phyloP scores from a whole-genome alignment of 257 asterid genomes.

The Penstemon eatonii region DNA sequence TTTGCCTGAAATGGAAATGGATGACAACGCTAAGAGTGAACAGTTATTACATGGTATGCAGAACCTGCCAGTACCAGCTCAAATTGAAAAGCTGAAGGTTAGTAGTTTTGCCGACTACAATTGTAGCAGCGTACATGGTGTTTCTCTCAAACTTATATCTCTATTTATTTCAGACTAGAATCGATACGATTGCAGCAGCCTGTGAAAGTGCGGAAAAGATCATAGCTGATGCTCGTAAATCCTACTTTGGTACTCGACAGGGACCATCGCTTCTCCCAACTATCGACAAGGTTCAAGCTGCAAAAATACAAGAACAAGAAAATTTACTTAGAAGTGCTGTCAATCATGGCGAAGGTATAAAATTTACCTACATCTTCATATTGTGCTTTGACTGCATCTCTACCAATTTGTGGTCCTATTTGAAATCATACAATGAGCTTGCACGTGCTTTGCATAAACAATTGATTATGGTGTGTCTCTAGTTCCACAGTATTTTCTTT shows the following conservation, averaged over 20 bases:
- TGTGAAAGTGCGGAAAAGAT: constrained; percentile 98
- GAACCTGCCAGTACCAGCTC: constrained; percentile 67
- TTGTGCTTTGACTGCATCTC: constrained; percentile 20
- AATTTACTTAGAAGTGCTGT: constrained; percentile 87
- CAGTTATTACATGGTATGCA: constrained; percentile 89
- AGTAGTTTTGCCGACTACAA: constrained; percentile 13
- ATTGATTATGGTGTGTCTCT: background rate
- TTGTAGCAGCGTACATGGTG: background rate
- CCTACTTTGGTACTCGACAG: constrained; percentile 86
- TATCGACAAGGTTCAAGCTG: constrained; percentile 96
- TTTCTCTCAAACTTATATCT: constrained; percentile 13
- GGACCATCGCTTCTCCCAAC: constrained; percentile 91
- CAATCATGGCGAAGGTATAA: constrained; percentile 89
- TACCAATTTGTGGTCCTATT: constrained; percentile 6
- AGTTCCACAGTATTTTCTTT: background rate
- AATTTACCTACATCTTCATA: constrained; percentile 24
- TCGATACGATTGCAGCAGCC: constrained; percentile 86
- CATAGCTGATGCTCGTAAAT: constrained; percentile 86
- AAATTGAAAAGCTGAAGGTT: constrained; percentile 86
- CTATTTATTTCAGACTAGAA: constrained; percentile 60
- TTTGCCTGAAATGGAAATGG: constrained; percentile 95
- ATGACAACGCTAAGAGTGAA: constrained; percentile 78
- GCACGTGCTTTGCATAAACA: constrained; percentile 7
- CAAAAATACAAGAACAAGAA: constrained; percentile 97
- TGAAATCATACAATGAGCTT: constrained; percentile 1